Conservation (phyloP, 345 rosid genomes). For the Populus tremula region DNA sequence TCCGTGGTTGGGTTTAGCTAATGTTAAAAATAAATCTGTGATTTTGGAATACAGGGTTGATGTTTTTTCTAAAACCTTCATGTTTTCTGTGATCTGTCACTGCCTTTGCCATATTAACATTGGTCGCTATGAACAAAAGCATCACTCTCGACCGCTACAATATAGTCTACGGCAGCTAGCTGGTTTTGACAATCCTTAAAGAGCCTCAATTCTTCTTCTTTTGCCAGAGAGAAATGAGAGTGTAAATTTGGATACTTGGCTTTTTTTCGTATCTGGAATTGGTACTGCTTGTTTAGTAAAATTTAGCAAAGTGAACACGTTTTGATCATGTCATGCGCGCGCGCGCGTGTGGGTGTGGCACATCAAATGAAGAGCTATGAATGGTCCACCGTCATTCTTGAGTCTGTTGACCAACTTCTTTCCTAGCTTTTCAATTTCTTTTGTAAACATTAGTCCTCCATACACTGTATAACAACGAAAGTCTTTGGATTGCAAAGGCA, state of each 20-base stretch:
- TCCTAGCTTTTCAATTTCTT: conserved; percentile 48
- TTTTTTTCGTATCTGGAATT: conserved; percentile 59
- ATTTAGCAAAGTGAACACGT: not conserved
- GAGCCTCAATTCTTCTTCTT: conserved; percentile 46
- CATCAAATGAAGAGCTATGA: conserved; percentile 73
- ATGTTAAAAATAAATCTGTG: too few species aligned
- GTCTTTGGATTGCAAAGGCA: conserved; percentile 51
- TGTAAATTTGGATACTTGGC: conserved; percentile 51
- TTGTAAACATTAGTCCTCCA: conserved; percentile 52
- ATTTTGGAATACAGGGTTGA: conserved; percentile 34
- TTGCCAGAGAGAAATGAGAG: conserved; percentile 53
- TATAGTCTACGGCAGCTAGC: conserved; percentile 70
- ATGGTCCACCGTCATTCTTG: conserved; percentile 35
- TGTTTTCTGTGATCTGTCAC: conserved; percentile 64
- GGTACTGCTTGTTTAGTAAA: not conserved
- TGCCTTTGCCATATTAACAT: conserved; percentile 82
- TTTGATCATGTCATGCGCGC: too few species aligned
- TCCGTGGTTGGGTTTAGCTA: too few species aligned
- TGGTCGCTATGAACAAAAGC: conserved; percentile 61
- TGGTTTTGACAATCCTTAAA: conserved; percentile 44
- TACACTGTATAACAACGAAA: conserved; percentile 66
- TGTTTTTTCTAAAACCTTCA: conserved; percentile 68
- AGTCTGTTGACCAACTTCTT: conserved; percentile 47
- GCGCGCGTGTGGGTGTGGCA: too few species aligned
- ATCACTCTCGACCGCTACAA: conserved; percentile 59